Base-by-base conservation (phyloP, 1,284 basidiomycete species). In the Sanguinoderma infundibulare region DNA sequence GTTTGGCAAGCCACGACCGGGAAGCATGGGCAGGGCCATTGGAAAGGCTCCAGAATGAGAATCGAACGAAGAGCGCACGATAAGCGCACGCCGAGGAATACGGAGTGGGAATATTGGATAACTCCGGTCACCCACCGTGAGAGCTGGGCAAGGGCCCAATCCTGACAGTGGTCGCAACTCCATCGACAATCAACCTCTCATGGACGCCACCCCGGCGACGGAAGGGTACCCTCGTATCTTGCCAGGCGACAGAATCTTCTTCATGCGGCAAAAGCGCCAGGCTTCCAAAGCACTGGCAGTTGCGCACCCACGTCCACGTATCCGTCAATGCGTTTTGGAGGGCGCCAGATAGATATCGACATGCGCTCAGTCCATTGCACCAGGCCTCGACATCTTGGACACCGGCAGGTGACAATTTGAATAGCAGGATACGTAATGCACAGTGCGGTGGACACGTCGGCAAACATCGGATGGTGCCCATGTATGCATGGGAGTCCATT, bases 31-130 rank as follows among this genome's bases (percentile, higher is more conserved):
- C 34, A 53, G 53, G 35, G 53, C 36, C 55, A 53, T 52, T 55
- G 61, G 64, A 62, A 65, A 52, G 39, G 55, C 53, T 63, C 59
- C 53, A 62, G 62, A 60, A 67, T 35, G 53, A 55, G 61, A 67
- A 58, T 51, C 44, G 32, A 51, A 34, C 20, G 53, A 60, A 42
- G 24, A 52, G 59, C 60, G 57, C 10, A 28, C 56, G 63, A 63
- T 67, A 61, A 55, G 38, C 65, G 65, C 61, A 61, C 59, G 59
- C 51, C 44, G 57, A 62, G 57, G 53, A 22, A 36, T 24, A 40
- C 53, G 62, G 59, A 59, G 63, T 67, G 65, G 62, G 65, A 64
- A 64, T 28, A 32, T 36, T 22, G 35, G 22, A 40, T 39, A 55
- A 46, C 39, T 38, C 36, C 36, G 40, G 35, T 51, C 44, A 38